Evolutionary conservation across 2,329 filamentous ascomycete genomes (phyloP).

Genomic region (Monosporascus ibericus): DNA sequence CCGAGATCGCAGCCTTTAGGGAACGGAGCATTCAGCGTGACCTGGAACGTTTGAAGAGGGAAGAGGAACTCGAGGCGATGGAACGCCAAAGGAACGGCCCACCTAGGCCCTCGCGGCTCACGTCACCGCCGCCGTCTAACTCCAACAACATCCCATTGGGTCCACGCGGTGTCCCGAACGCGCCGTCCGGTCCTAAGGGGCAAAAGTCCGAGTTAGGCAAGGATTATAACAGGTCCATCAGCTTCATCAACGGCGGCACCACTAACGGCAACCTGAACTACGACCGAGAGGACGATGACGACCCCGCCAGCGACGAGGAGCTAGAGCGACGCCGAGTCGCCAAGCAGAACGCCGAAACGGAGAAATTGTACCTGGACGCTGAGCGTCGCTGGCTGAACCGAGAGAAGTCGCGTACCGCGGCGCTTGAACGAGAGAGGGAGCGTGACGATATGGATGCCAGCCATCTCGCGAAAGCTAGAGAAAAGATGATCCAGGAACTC

Average conservation of each 20-base stretch:
- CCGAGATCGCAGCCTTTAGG: conserved; percentile 89
- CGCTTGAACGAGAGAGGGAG: conserved; percentile 76
- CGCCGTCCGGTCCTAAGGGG: conserved; percentile 59
- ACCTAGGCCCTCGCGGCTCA: conserved; percentile 57
- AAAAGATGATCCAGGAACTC: conserved; percentile 65
- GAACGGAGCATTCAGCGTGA: conserved; percentile 87
- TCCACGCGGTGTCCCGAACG: conserved; percentile 65
- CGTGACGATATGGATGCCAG: conserved; percentile 71
- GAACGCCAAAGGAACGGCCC: conserved; percentile 70
- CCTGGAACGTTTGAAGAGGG: conserved; percentile 75
- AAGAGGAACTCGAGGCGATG: conserved; percentile 87
- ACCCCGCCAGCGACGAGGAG: conserved; percentile 81
- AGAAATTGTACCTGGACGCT: conserved; percentile 77
- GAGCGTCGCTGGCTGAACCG: conserved; percentile 88
- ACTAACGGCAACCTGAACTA: conserved; percentile 53
- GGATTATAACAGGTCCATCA: conserved; percentile 53
- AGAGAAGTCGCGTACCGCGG: conserved; percentile 76
- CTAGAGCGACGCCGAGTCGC: conserved; percentile 65
- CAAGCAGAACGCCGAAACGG: conserved; percentile 68
- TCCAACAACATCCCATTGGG: conserved; percentile 73
- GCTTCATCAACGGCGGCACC: conserved; percentile 75
- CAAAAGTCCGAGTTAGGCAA: conserved; percentile 44
- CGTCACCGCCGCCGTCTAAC: conserved; percentile 60
- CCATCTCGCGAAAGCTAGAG: conserved; percentile 55
- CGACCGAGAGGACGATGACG: conserved; percentile 75